Evolutionary conservation across 2,329 filamentous ascomycete genomes (phyloP).

Genomic region (Phaeosphaeriaceae sp.): DNA sequence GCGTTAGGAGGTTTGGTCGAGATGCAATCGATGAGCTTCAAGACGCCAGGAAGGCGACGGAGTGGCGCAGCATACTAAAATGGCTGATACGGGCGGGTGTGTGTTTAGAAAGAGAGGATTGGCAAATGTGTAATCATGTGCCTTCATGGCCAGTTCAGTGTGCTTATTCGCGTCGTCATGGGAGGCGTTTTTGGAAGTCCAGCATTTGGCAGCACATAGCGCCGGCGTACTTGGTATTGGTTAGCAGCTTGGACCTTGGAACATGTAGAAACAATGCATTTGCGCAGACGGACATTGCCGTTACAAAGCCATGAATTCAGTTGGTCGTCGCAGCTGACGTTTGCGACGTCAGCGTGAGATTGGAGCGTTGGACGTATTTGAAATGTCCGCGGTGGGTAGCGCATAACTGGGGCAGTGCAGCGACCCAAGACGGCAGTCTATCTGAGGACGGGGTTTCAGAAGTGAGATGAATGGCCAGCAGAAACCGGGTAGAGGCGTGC

Average conservation of each 20-base stretch:
- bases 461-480: neutral
- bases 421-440: neutral
- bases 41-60: slow-evolving; percentile 33
- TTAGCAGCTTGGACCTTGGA: neutral
- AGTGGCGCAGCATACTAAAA: slow-evolving; percentile 36
- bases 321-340: neutral
- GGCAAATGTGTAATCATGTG: neutral
- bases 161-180: slow-evolving; percentile 2
- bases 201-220: slow-evolving; percentile 4
- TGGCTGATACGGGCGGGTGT: neutral
- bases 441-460: slow-evolving; percentile 5
- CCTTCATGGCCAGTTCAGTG: neutral
- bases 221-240: slow-evolving; percentile 1
- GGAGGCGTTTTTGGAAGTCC: neutral
- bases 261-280: neutral
- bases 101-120: neutral
- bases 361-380: slow-evolving; percentile 1
- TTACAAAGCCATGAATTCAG: neutral
- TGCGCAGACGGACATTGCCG: neutral
- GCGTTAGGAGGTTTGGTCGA: slow-evolving; percentile 41
- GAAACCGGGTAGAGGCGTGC: neutral
- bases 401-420: slow-evolving; percentile 10
- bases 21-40: slow-evolving; percentile 44
- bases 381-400: neutral
- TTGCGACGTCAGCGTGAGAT: neutral